Base-by-base conservation (phyloP, 2,329 filamentous ascomycete species). In the Podosphaera fusca region DNA sequence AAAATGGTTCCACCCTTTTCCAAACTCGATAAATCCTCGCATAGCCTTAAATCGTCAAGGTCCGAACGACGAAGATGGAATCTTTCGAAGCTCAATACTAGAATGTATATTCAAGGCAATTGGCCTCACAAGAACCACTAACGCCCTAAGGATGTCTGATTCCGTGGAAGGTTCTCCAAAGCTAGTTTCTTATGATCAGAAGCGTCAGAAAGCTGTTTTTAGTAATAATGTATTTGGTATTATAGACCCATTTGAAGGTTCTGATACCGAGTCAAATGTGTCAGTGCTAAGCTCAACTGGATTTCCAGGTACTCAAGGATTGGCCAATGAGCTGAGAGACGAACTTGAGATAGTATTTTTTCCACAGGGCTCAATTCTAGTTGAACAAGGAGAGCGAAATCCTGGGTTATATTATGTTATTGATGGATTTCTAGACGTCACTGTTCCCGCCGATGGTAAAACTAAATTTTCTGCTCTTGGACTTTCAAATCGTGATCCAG, bases 331-430 rank as follows among this genome's bases (percentile, higher is more conserved):
- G 60, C 78, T 96, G 70, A 84, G 84, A 61, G 84, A 94, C 60
- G 92, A 98, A 56, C 80, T 96, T 2, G 92, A 98, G 66, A 95
- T 98, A 61, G 92, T 98, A 4, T 96, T 86, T 71, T 98, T 98
- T 62, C 90, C 89, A 0, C 87, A 96, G 68, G 89, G 86, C 2
- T 90, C 92, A 1, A 85, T 98, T 0, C 75, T 98, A 14, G 89
- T 98, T 0, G 92, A 98, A 66, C 89, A 96, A 70, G 90, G 92
- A 8, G 92, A 98, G 68, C 79, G 92, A n/a, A 95, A 94, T 63
- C 92, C 92, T 0, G 92, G 92, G 0, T 69, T 98, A 0, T 98
- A 98, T 71, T 98, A 98, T 69, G 90, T 98, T 2, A 85, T 98
- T 55, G 92, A 98, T 67, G 92, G 92, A 0, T 98, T 98, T 64